Conservation (phyloP, 129 eudicot species). For the Artemisia argyi region DNA sequence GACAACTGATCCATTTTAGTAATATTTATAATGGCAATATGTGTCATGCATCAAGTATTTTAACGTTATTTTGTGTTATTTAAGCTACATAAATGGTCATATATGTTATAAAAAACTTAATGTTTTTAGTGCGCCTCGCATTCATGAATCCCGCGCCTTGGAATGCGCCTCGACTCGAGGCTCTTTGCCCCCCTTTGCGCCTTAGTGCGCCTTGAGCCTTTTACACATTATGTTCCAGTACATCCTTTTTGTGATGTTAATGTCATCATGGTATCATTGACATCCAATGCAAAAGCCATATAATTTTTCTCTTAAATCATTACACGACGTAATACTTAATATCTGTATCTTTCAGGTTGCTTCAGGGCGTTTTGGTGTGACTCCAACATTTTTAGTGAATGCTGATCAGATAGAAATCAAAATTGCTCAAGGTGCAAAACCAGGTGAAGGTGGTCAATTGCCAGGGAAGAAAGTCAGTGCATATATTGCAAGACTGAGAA, state of each 20-base stretch:
- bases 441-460: conserved; percentile 99
- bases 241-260: no score
- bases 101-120: no score
- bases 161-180: no score
- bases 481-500: conserved; percentile 93
- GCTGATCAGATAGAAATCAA: conserved; percentile 97
- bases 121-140: no score
- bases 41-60: no score
- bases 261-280: background rate
- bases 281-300: background rate
- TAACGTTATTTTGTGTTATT: no score
- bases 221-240: conserved; percentile 5
- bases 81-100: no score
- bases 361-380: conserved; percentile 99
- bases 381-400: conserved; percentile 96
- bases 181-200: no score
- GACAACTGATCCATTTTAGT: no score
- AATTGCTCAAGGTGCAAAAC: conserved; percentile 99
- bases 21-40: no score
- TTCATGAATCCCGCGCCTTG: no score
- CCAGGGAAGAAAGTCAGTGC: conserved; percentile 99
- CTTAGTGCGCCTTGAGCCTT: no score
- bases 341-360: conserved; percentile 69
- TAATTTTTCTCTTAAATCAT: background rate
- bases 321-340: conserved; percentile 4